Base-by-base conservation (phyloP, 2,329 filamentous ascomycete genomes). In the Aspergillus candidus region DNA sequence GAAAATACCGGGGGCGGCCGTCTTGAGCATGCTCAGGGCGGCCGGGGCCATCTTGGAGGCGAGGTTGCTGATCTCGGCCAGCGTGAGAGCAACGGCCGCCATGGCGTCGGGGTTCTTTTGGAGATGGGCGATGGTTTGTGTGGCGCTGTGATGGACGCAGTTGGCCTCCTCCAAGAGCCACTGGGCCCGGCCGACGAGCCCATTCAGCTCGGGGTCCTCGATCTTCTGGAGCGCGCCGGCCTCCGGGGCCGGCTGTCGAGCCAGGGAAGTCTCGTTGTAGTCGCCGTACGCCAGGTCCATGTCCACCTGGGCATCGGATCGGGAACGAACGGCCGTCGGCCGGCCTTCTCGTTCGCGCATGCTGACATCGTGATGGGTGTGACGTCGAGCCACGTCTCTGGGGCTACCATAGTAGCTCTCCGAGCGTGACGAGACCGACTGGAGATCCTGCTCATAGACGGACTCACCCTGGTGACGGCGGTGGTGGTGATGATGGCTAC, bases 201-300 rank as follows among this genome's bases (percentile, higher is more conserved):
- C 77, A 52, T 80, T 78, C 39, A 87, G 72, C 45, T 83, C 79
- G 11, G 71, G 68, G 32, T 84, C 74, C 33, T 78, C 70, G 42
- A 73, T 57, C 32, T 69, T 61, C 40, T 69, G 65, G 1, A 65
- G 59, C 10, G 53, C 48, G 32, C 39, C 40, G 3, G 44, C 29
- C 11, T 42, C 38, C 6, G 44, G 43, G n/a, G 51, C 40, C 30
- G 41, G 42, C 32, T 43, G 32, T 18, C 32, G 41, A 55, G 54
- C 72, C 62, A 65, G 67, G 42, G 59, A 70, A 62, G 68, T 88
- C 67, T 56, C 89, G 79, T 44, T 86, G 81, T 93, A 74, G 41
- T 87, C 83, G 47, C 91, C 91, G 58, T 96, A 97, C 6, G 91
- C 91, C 6, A 97, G 75, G 61, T 95, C 78, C 86, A 94, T 89